These are phyloP conservation scores for Aspergillus diversus DNA, from an alignment of 495 filamentous ascomycete species.

Conservation along the genomic window DNA sequence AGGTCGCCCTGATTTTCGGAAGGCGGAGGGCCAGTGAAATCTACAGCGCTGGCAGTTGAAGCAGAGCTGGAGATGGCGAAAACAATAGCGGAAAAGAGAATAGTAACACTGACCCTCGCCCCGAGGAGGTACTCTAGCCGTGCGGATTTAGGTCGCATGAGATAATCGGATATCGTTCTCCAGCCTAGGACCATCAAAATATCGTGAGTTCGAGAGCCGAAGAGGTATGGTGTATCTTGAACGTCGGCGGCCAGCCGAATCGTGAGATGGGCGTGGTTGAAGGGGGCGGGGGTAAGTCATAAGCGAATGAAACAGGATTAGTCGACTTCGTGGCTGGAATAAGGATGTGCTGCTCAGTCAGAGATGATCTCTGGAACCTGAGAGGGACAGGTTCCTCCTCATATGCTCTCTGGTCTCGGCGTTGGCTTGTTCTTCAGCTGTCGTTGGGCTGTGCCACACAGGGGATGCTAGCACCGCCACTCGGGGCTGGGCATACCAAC, in stretches of 20 bases:
- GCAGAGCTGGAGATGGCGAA: slow-evolving; percentile 53
- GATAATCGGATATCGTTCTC: slow-evolving; percentile 17
- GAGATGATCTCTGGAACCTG: neutral
- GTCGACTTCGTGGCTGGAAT: neutral
- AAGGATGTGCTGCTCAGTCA: neutral
- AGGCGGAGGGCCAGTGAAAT: slow-evolving; percentile 40
- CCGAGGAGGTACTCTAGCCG: slow-evolving; percentile 70
- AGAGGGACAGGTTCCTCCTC: neutral
- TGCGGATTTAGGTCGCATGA: slow-evolving; percentile 64
- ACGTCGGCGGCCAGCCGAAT: slow-evolving; percentile 24
- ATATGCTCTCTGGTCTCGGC: neutral
- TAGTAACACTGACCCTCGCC: slow-evolving; percentile 62
- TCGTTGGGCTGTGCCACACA: slow-evolving; percentile 4
- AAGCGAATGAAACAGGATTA: neutral
- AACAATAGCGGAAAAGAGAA: slow-evolving; percentile 59
- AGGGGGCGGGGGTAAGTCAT: slow-evolving; percentile 13
- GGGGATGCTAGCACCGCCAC: neutral
- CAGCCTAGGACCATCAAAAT: slow-evolving; percentile 5
- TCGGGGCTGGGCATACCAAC: no score
- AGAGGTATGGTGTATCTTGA: slow-evolving; percentile 4
- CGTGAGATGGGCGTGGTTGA: slow-evolving; percentile 9
- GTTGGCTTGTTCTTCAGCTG: neutral
- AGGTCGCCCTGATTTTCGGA: slow-evolving; percentile 52
- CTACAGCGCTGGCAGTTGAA: slow-evolving; percentile 56
- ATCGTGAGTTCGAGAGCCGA: neutral